Evolutionary conservation across 768 basidiomycete species (phyloP).

Genomic region (Clathrus columnatus): DNA sequence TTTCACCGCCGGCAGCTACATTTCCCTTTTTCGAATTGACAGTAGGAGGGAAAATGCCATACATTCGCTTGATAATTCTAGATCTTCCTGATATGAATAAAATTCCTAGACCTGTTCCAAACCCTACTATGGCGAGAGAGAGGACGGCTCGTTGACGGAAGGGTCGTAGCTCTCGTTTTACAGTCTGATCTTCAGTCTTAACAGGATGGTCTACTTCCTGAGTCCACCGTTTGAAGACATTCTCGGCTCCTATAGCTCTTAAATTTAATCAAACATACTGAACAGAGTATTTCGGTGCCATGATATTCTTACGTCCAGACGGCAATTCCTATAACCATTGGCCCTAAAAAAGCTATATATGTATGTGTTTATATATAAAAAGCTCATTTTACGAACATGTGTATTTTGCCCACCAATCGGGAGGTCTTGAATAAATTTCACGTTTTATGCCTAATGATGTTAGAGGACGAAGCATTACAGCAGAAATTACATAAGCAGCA

Average conservation of each 20-base stretch:
- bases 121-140: conserved; percentile 1
- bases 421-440: conserved; percentile 4
- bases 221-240: conserved; percentile 3
- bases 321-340: conserved; percentile 4
- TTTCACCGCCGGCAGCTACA: background rate
- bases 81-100: conserved; percentile 7
- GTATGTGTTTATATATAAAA: background rate
- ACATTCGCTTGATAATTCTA: conserved; percentile 3
- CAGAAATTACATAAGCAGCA: background rate
- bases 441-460: background rate
- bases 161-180: conserved; percentile 4
- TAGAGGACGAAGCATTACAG: background rate
- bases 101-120: conserved; percentile 4
- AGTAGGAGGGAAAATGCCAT: background rate
- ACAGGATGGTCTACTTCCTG: background rate
- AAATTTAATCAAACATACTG: background rate
- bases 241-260: conserved; percentile 6
- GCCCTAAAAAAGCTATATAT: background rate
- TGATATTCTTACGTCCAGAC: conserved; percentile 3
- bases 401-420: conserved; percentile 9
- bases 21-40: background rate
- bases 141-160: conserved; percentile 1
- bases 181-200: background rate
- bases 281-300: background rate
- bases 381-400: conserved; percentile 2